phyloP scores from a whole-genome alignment of 1,284 basidiomycete genomes.

The Boletellus deceptivus region DNA sequence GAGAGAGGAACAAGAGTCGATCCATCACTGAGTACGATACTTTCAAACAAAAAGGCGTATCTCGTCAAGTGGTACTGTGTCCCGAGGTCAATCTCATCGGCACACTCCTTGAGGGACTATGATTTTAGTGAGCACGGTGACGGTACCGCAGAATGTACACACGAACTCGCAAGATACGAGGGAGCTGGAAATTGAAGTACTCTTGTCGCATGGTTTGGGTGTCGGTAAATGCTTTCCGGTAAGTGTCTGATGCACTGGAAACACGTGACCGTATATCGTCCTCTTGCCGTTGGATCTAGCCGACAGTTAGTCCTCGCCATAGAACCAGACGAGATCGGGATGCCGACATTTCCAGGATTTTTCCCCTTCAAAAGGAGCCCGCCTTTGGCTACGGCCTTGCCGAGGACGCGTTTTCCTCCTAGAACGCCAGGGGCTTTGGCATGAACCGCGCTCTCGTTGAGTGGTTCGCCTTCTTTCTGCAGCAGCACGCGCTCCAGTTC shows the following conservation, averaged over 20 bases:
- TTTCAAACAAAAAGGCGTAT: slow-evolving; percentile 94
- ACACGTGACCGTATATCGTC: slow-evolving; percentile 89
- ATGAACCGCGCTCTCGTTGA: slow-evolving; percentile 77
- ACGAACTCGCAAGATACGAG: slow-evolving; percentile 86
- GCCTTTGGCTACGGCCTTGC: slow-evolving; percentile 89
- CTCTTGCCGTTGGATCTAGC: slow-evolving; percentile 87
- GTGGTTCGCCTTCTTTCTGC: slow-evolving; percentile 90
- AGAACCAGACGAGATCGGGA: slow-evolving; percentile 6
- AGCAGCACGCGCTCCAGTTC: slow-evolving; percentile 93
- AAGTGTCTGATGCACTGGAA: slow-evolving; percentile 84
- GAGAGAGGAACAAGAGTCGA: slow-evolving; percentile 74
- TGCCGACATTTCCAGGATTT: slow-evolving; percentile 84
- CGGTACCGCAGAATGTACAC: slow-evolving; percentile 1
- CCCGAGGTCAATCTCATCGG: slow-evolving; percentile 95
- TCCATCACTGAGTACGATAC: slow-evolving; percentile 86
- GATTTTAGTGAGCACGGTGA: slow-evolving; percentile 14
- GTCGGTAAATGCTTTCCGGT: slow-evolving; percentile 88
- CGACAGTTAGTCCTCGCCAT: slow-evolving; percentile 10
- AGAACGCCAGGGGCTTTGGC: slow-evolving; percentile 49
- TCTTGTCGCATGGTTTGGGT: slow-evolving; percentile 91
- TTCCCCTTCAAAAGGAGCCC: slow-evolving; percentile 90
- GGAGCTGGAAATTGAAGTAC: slow-evolving; percentile 96
- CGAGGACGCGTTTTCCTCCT: slow-evolving; percentile 75
- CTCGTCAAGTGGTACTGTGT: slow-evolving; percentile 95
- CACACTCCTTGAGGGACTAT: slow-evolving; percentile 92